These are phyloP conservation scores for Entomortierella lignicola DNA, from an alignment of 192 early-diverging fungal genomes.

Conservation along the genomic window DNA sequence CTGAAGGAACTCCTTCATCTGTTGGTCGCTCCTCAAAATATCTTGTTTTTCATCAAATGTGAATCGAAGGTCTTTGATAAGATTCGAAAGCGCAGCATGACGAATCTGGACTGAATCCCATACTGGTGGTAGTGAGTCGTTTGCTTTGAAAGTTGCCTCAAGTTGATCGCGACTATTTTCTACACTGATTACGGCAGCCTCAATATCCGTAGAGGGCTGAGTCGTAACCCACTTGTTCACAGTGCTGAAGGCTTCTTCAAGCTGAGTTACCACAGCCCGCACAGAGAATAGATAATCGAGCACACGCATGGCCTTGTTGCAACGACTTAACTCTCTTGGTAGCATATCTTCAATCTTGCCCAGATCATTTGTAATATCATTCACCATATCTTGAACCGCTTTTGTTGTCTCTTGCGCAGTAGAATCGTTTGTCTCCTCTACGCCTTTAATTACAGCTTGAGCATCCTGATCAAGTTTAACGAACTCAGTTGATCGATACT, in stretches of 20 bases:
- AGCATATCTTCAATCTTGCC: constrained; percentile 16
- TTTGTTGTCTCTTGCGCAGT: constrained; percentile 7
- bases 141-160: constrained; percentile 23
- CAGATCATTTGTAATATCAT: constrained; percentile 11
- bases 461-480: constrained; percentile 17
- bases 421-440: constrained; percentile 28
- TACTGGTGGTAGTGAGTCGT: constrained; percentile 11
- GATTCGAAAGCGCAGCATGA: constrained; percentile 25
- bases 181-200: constrained; percentile 13
- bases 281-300: constrained; percentile 31
- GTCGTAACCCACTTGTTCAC: constrained; percentile 32
- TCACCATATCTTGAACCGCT: constrained; percentile 15
- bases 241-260: constrained; percentile 23
- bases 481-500: constrained; percentile 13
- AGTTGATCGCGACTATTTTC: constrained; percentile 13
- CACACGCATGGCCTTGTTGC: constrained; percentile 33
- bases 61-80: constrained; percentile 29
- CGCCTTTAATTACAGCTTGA: constrained; percentile 10
- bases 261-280: constrained; percentile 13
- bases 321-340: constrained; percentile 23
- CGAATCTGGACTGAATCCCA: constrained; percentile 50
- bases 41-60: constrained; percentile 35
- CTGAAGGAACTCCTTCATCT: constrained; percentile 36
- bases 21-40: constrained; percentile 27
- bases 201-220: constrained; percentile 20